Conservation (phyloP, 179 eudicot species). For the Sideroxylon spinosum region DNA sequence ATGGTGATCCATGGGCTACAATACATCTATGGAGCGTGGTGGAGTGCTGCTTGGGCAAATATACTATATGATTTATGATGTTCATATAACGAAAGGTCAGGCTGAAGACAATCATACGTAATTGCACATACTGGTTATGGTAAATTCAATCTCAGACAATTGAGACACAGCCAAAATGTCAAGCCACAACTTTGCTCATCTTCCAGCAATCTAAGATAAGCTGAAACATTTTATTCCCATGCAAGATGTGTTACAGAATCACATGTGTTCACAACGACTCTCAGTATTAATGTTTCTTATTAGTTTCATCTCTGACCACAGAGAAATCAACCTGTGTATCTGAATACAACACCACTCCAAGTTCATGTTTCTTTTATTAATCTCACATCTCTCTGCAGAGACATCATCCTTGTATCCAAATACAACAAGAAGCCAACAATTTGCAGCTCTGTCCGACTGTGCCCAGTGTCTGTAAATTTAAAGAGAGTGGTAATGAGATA, state of each 20-base stretch:
- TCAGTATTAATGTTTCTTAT: not conserved
- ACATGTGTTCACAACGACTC: not conserved
- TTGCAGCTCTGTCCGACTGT: not conserved
- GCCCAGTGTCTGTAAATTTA: slow-evolving; percentile 4
- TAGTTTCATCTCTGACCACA: not conserved
- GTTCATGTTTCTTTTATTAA: not conserved
- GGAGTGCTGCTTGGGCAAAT: too few relatives aligned
- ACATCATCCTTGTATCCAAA: not conserved
- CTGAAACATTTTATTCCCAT: slow-evolving; percentile 3
- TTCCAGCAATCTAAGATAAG: not conserved
- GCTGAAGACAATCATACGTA: too few relatives aligned
- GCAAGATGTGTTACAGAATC: not conserved
- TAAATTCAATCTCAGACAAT: too few relatives aligned
- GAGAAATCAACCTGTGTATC: slow-evolving; percentile 3
- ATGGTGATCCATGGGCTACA: too few relatives aligned
- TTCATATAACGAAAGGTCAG: too few relatives aligned
- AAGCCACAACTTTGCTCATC: too few relatives aligned
- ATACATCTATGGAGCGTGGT: too few relatives aligned
- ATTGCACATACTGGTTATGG: too few relatives aligned
- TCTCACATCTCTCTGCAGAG: slow-evolving; percentile 6
- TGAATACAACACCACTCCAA: not conserved
- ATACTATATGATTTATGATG: too few relatives aligned
- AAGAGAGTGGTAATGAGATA: not conserved
- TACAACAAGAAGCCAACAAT: slow-evolving; percentile 7
- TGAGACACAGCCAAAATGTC: too few relatives aligned